Evolutionary conservation across 129 eudicot species (phyloP).

Genomic region (Calendula officinalis): DNA sequence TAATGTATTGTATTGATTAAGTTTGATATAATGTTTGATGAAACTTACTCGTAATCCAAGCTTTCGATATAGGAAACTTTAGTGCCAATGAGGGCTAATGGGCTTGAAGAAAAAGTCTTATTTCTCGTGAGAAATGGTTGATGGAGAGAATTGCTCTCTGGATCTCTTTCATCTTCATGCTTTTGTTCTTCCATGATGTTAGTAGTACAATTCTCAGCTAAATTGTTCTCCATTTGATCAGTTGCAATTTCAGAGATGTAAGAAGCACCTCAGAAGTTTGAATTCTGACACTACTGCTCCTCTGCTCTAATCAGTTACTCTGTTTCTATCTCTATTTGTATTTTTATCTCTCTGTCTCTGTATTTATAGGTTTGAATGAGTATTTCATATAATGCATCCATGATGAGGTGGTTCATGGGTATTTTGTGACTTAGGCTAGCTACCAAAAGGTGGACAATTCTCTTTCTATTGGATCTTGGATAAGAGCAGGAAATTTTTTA

Average conservation of each 20-base stretch:
- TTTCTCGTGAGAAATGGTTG: conserved; percentile 70
- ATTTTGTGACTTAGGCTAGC: conserved; percentile 12
- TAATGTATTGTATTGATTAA: not conserved
- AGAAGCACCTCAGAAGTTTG: not conserved
- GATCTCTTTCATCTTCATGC: conserved; percentile 53
- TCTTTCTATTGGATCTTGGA: conserved; percentile 30
- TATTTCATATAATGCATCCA: conserved; percentile 15
- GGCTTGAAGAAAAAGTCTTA: conserved; percentile 74
- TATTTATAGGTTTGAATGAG: conserved; percentile 22
- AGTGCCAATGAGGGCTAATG: conserved; percentile 86
- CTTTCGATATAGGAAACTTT: conserved; percentile 92
- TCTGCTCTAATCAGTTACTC: not conserved
- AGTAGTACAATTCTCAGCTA: conserved; percentile 25
- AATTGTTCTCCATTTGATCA: conserved; percentile 45
- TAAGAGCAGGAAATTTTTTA: conserved; percentile 21
- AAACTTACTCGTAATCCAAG: conserved; percentile 88
- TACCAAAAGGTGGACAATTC: conserved; percentile 19
- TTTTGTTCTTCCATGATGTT: conserved; percentile 31
- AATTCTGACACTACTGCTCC: conserved; percentile 1
- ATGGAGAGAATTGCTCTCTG: conserved; percentile 59
- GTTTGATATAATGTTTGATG: not conserved
- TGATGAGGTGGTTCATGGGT: conserved; percentile 24
- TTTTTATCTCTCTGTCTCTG: not conserved
- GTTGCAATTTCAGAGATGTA: conserved; percentile 13
- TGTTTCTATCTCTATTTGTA: conserved; percentile 5